A percentile compares a stretch with the other conserved stretches of the same genome.
These are phyloP conservation scores for Chrysosporium queenslandicum DNA, from an alignment of 2,329 filamentous ascomycete genomes.

Conservation along the genomic window DNA sequence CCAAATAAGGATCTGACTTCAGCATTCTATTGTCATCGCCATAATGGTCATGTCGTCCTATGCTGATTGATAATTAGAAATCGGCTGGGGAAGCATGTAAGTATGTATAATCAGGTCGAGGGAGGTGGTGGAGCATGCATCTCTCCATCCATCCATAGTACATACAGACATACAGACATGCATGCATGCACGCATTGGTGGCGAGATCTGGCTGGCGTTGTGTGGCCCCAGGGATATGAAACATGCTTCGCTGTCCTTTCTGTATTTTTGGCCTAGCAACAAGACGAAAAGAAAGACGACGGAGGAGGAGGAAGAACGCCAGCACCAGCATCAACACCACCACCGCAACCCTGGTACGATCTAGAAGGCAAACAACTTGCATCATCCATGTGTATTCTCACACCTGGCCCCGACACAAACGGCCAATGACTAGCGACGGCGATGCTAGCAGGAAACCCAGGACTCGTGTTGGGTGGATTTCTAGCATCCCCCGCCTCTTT, in stretches of 20 bases:
- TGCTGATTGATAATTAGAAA: no score
- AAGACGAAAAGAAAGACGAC: background rate
- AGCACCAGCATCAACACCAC: background rate
- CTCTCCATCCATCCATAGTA: background rate
- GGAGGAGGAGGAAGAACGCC: no score
- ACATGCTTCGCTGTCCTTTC: conserved; percentile 9
- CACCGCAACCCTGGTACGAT: background rate
- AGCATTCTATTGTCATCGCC: no score
- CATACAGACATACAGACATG: background rate
- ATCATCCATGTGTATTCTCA: conserved; percentile 9
- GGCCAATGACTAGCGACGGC: background rate
- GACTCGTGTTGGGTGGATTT: conserved; percentile 7
- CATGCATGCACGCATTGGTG: background rate
- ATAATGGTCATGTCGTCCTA: no score
- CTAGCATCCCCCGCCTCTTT: background rate
- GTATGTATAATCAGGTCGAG: no score
- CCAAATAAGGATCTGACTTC: no score
- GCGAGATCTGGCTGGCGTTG: conserved; percentile 4
- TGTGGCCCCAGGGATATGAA: conserved; percentile 8
- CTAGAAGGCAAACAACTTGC: conserved; percentile 7
- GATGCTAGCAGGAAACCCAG: background rate
- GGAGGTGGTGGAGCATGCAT: no score
- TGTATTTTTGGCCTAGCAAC: background rate
- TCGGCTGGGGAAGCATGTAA: no score
- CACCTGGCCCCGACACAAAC: conserved; percentile 2